Evolutionary conservation across 208 protist genomes (phyloP).

Genomic region (Trypanosoma brucei): DNA sequence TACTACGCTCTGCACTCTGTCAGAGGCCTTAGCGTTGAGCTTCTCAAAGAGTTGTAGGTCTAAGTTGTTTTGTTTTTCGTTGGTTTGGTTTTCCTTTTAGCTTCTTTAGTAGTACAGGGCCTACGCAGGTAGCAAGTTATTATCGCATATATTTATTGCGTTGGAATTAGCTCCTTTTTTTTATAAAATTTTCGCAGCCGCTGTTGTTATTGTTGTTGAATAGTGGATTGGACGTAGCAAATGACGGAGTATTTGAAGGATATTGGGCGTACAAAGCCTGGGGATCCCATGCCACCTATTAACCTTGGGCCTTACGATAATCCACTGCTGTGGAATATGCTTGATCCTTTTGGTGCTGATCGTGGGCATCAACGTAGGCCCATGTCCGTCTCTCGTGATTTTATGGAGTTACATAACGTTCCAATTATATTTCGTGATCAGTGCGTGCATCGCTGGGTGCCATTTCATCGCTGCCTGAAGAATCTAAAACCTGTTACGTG

Average conservation of each 20-base stretch:
- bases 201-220: neutral
- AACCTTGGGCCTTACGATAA: slow-evolving; percentile 90
- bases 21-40: no score
- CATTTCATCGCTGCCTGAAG: slow-evolving; percentile 75
- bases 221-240: neutral
- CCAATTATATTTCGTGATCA: slow-evolving; percentile 86
- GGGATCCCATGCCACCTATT: slow-evolving; percentile 66
- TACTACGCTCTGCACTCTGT: no score
- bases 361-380: slow-evolving; percentile 86
- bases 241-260: slow-evolving; percentile 90
- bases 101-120: no score
- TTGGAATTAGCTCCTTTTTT: no score
- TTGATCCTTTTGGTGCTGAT: slow-evolving; percentile 89
- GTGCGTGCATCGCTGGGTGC: slow-evolving; percentile 86
- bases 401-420: slow-evolving; percentile 86
- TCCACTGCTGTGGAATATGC: slow-evolving; percentile 87
- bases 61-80: no score
- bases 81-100: no score
- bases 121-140: no score
- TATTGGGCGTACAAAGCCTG: slow-evolving; percentile 39
- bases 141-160: no score
- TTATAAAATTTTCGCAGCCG: no score
- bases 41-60: no score
- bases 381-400: slow-evolving; percentile 83
- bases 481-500: slow-evolving; percentile 86